A percentile compares a stretch with the other conserved stretches of the same genome.
These are phyloP conservation scores for Ceratobasidium sp. DNA, from an alignment of 1,284 basidiomycete genomes.

Conservation along the genomic window DNA sequence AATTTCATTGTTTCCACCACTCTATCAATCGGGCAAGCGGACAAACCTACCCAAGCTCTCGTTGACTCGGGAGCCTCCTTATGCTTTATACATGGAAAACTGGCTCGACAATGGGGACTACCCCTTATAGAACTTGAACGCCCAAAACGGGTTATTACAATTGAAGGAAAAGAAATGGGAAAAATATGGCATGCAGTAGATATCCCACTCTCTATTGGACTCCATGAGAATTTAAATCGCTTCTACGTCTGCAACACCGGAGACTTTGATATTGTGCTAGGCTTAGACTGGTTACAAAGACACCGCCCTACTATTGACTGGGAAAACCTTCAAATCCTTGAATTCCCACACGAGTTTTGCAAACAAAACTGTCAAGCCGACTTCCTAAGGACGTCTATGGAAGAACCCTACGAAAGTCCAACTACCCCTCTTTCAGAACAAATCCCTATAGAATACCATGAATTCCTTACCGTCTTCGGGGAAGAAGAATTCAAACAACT, in stretches of 20 bases:
- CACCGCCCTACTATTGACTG: not conserved
- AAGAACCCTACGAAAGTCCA: not conserved
- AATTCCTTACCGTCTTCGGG: slow-evolving; percentile 8
- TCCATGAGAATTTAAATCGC: not conserved
- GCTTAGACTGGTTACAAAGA: not conserved
- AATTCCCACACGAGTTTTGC: not conserved
- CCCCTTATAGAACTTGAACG: not conserved
- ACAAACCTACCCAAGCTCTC: slow-evolving; percentile 10
- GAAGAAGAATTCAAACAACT: not conserved
- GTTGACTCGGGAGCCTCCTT: slow-evolving; percentile 26
- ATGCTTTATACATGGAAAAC: slow-evolving; percentile 5
- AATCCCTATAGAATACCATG: slow-evolving; percentile 2
- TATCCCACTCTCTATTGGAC: not conserved
- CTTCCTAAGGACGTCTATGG: not conserved
- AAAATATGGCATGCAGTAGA: slow-evolving; percentile 13
- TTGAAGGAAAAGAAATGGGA: slow-evolving; percentile 1
- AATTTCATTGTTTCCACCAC: slow-evolving; percentile 1
- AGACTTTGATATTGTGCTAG: not conserved
- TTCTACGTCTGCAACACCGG: not conserved
- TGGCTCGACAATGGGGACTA: not conserved
- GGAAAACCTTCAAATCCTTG: not conserved
- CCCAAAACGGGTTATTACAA: not conserved
- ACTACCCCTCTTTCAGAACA: not conserved
- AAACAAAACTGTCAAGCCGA: not conserved
- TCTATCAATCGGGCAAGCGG: not conserved